Evolutionary conservation across 192 early-diverging fungal species (phyloP), one percentile per base, ranked within the genome.

Genomic region (Coemansia sp.): DNA sequence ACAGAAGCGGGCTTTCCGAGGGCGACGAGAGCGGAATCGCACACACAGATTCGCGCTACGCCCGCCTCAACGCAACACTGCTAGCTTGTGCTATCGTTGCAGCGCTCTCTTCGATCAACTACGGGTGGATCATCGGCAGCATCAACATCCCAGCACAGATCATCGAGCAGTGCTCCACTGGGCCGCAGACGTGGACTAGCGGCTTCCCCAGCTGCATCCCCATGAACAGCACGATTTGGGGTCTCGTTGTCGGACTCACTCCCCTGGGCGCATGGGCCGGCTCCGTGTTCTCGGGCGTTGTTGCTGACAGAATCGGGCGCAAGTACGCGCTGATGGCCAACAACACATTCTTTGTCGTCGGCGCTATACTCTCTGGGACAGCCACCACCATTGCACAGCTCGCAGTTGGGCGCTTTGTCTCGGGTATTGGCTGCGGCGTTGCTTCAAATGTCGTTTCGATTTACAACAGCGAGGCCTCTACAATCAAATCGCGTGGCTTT

Each of bases 401-500:
- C 47, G 54, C 82, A 8, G 20, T 83, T 20, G 94, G 91, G 11
- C 84, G 94, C 29, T 84, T 92, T 55, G 40, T 94, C 11, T 78
- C 82, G 30, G 94, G 94, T 14, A 66, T 96, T 36, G 91, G 88
- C 4, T 85, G 86, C 45, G 94, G 94, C 13, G 76, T 87, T 29
- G 85, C 74, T 2, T 83, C 85, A 27, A 93, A 92, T 15, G 84
- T 92, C 27, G 87, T 91, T 6, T 92, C 94, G 2, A 86, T 87
- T 48, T 94, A 92, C 72, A 84, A 94, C 41, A 82, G 87, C 52
- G 94, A 94, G 59, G 78, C 89, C 19, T 82, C 88, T 5, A 90
- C 94, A 2, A 70, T 84, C 40, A 68, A 72, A 10, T 67, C 83
- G n/a, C 81, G 92, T 7, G 94, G 94, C 0, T 73, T 83, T 31